phyloP scores from a whole-genome alignment of 2,329 filamentous ascomycete species.

The Cytospora paraplurivora region DNA sequence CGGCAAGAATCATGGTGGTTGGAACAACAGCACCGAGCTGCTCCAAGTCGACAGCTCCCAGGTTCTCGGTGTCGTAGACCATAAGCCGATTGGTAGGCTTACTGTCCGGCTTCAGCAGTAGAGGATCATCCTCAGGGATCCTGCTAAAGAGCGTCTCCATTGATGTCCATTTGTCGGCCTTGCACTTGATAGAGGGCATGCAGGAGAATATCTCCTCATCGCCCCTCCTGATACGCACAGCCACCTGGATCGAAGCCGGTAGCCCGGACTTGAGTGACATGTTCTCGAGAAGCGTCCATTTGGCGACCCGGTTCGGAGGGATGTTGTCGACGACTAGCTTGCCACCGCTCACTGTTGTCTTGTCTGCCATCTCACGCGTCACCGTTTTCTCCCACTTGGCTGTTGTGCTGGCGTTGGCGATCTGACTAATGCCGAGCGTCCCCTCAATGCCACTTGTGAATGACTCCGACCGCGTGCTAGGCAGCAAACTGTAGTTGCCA shows the following conservation, averaged over 20 bases:
- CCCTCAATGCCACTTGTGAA: not conserved
- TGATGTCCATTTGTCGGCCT: slow-evolving; percentile 32
- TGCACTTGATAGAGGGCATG: slow-evolving; percentile 34
- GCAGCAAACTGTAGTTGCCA: slow-evolving; percentile 8
- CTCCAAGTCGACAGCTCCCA: slow-evolving; percentile 27
- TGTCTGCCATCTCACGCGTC: slow-evolving; percentile 28
- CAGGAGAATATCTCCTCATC: slow-evolving; percentile 36
- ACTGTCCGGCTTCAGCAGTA: slow-evolving; percentile 30
- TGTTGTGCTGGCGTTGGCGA: not conserved
- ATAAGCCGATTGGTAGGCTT: slow-evolving; percentile 18
- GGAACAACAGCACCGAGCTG: not conserved
- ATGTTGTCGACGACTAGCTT: slow-evolving; percentile 30
- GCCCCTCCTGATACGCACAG: slow-evolving; percentile 33
- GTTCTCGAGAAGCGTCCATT: slow-evolving; percentile 36
- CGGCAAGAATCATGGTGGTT: not conserved
- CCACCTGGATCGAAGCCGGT: slow-evolving; percentile 31
- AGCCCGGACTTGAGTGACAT: slow-evolving; percentile 32
- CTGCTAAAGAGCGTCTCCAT: slow-evolving; percentile 34
- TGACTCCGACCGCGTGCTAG: slow-evolving; percentile 7
- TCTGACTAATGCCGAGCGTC: not conserved
- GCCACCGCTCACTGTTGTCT: slow-evolving; percentile 31
- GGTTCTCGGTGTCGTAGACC: slow-evolving; percentile 27
- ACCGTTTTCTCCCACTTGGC: slow-evolving; percentile 26
- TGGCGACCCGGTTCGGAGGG: slow-evolving; percentile 30
- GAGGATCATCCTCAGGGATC: slow-evolving; percentile 29